phyloP scores from a whole-genome alignment of 2,329 filamentous ascomycete genomes.

The Dothideomycetes sp. region DNA sequence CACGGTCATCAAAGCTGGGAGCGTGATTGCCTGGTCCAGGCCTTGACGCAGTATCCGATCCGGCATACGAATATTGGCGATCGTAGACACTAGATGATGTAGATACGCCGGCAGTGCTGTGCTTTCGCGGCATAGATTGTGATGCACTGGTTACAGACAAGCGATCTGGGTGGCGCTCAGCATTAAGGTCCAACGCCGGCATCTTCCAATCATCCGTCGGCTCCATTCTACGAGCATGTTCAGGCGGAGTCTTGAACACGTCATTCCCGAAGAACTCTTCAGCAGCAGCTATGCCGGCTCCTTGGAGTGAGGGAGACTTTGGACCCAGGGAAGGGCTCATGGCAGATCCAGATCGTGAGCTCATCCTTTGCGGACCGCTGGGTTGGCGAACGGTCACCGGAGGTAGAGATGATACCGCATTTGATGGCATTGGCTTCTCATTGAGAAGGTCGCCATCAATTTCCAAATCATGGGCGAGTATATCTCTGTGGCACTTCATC shows the following conservation, averaged over 20 bases:
- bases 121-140: slow-evolving; percentile 6
- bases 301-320: slow-evolving; percentile 12
- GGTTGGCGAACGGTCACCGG: slow-evolving; percentile 2
- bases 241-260: slow-evolving; percentile 34
- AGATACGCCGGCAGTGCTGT: slow-evolving; percentile 5
- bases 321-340: slow-evolving; percentile 1
- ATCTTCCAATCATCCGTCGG: slow-evolving; percentile 18
- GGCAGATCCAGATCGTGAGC: slow-evolving; percentile 8
- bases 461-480: slow-evolving; percentile 73
- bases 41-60: slow-evolving; percentile 12
- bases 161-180: slow-evolving; percentile 19
- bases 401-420: slow-evolving; percentile 3
- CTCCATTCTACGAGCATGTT: slow-evolving; percentile 20
- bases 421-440: slow-evolving; percentile 2
- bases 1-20: slow-evolving; percentile 13
- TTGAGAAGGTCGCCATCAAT: slow-evolving; percentile 47
- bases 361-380: slow-evolving; percentile 3
- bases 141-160: slow-evolving; percentile 20
- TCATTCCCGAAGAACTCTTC: slow-evolving; percentile 18
- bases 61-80: slow-evolving; percentile 13
- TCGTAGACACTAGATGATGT: slow-evolving; percentile 15
- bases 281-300: neutral
- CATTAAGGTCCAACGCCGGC: slow-evolving; percentile 23
- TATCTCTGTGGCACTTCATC: slow-evolving; percentile 80
- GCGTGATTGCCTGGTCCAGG: slow-evolving; percentile 11